Conservation (phyloP, 228 moss, liverwort and hornwort genomes). For the Sphagnum magellanicum region DNA sequence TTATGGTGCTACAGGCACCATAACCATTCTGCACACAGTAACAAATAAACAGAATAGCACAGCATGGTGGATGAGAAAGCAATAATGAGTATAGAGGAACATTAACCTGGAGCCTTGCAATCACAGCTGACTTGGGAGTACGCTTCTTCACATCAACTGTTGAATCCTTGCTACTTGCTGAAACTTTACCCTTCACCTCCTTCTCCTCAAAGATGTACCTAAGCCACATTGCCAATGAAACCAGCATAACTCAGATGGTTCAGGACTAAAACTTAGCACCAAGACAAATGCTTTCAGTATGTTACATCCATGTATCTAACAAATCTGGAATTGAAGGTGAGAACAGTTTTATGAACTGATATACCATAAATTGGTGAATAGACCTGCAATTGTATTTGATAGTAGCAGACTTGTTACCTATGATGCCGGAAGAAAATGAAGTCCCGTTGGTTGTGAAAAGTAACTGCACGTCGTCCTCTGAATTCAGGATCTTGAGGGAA, state of each 20-base stretch:
- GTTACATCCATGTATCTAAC: too few species aligned
- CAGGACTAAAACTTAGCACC: too few species aligned
- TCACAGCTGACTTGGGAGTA: conserved; percentile 27
- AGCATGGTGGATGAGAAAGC: background rate
- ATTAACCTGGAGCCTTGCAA: conserved; percentile 75
- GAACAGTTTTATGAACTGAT: too few species aligned
- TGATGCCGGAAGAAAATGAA: conserved; percentile 96
- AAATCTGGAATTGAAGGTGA: too few species aligned
- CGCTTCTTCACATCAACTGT: conserved; percentile 22
- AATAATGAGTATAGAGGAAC: background rate
- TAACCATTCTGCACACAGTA: too few species aligned
- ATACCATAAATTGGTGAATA: background rate
- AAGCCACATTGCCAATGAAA: background rate
- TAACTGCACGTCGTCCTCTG: conserved; percentile 77
- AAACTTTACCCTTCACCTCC: conserved; percentile 50
- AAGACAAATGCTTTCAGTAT: too few species aligned
- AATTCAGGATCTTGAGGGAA: conserved; percentile 95
- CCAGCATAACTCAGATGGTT: too few species aligned
- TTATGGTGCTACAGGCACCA: too few species aligned
- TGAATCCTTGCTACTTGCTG: conserved; percentile 34
- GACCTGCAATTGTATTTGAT: too few species aligned
- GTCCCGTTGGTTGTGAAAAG: conserved; percentile 96
- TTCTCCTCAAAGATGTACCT: conserved; percentile 89
- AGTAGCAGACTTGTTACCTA: conserved; percentile 19
- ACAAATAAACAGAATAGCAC: background rate